Percentiles rank a stretch among this genome's conserved stretches.
These are phyloP conservation scores for Serendipita sp. DNA, from an alignment of 768 basidiomycete genomes.

Conservation along the genomic window DNA sequence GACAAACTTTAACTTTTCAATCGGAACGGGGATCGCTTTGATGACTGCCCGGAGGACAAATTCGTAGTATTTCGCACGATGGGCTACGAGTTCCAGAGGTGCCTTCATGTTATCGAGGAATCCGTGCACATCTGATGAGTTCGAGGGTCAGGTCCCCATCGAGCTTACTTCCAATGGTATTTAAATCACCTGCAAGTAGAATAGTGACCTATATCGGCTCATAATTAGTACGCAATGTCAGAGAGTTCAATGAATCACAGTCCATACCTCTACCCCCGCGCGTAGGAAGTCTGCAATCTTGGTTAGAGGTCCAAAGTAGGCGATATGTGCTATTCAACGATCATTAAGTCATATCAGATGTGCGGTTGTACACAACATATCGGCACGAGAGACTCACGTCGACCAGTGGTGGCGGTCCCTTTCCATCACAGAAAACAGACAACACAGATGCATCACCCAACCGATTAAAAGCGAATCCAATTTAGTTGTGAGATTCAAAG, in stretches of 20 bases:
- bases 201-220: constrained; percentile 41
- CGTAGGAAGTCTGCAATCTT: constrained; percentile 94
- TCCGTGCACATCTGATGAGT: constrained; percentile 65
- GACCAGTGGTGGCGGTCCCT: constrained; percentile 88
- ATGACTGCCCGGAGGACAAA: constrained; percentile 69
- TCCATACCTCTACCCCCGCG: constrained; percentile 68
- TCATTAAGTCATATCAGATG: neutral
- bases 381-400: constrained; percentile 44
- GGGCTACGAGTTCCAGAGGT: constrained; percentile 72
- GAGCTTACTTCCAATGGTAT: neutral
- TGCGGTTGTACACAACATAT: neutral
- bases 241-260: constrained; percentile 5
- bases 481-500: constrained; percentile 1
- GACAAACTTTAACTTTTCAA: constrained; percentile 65
- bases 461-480: neutral
- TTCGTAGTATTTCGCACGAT: constrained; percentile 84
- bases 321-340: constrained; percentile 62
- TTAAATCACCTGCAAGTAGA: constrained; percentile 50
- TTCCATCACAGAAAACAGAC: constrained; percentile 1
- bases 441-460: neutral
- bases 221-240: constrained; percentile 9
- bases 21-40: constrained; percentile 78
- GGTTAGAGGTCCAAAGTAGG: constrained; percentile 85
- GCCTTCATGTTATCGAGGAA: constrained; percentile 97
- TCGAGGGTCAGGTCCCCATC: neutral